Evolutionary conservation across 768 basidiomycete species (phyloP), one percentile per base, ranked within the genome.

Genomic region (Kwoniella sp.): DNA sequence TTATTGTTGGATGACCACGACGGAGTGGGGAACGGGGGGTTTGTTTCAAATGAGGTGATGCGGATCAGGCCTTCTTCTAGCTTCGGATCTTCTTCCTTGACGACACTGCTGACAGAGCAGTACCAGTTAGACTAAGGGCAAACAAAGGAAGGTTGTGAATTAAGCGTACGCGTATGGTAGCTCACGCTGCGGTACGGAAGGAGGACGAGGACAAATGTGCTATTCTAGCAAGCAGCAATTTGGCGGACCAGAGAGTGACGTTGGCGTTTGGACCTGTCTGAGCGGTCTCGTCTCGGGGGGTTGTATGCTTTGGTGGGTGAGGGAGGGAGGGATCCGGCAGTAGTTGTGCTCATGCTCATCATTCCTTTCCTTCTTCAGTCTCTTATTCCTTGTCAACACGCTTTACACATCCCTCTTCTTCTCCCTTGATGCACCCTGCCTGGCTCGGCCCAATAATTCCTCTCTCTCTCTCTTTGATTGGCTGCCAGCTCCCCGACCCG

Each of bases 81-180:
- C 41, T 45, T 45, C 41, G 41, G 41, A 45, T 45, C 41, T 45
- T 45, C 41, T 45, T 45, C 41, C 41, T 45, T 45, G 41, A 11
- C 13, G 13, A n/a, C n/a, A n/a, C n/a, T n/a, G 34, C 34, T 34
- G 34, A 34, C 15, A 11, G 9, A 11, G 17, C 41, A 11, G 9
- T 9, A n/a, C n/a, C 20, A 20, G 8, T 17, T 45, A 45, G 41
- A 17, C 41, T 45, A 45, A 45, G 41, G 41, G 41, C 41, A 45
- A 45, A 45, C 11, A 17, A 45, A 45, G 41, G 41, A 3, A 11
- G 41, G 34, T 37, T 37, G 34, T 13, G 9, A 17, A 45, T 11
- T 45, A 45, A 45, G 41, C 41, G 41, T 17, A n/a, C 34, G 34
- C 7, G 13, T 37, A 5, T 37, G 7, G 34, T 37, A 5, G 34